Evolutionary conservation across 208 protist species (phyloP).

Genomic region (Crithidia sp.): DNA sequence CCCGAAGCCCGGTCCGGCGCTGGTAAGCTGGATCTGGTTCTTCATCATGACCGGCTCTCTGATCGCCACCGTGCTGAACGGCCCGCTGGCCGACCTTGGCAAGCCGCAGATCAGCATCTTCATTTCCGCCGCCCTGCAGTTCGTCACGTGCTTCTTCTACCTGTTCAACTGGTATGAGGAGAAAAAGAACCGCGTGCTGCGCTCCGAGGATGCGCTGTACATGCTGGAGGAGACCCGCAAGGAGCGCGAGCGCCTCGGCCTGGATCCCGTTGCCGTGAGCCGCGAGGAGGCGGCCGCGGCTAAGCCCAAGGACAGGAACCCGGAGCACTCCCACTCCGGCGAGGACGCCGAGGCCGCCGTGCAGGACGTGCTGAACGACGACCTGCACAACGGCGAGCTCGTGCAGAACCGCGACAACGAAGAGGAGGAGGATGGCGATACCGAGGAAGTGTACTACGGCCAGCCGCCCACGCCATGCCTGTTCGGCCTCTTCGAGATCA

Average conservation of each 20-base stretch:
- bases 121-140: slow-evolving; percentile 44
- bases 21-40: slow-evolving; percentile 67
- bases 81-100: slow-evolving; percentile 48
- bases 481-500: slow-evolving; percentile 60
- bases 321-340: slow-evolving; percentile 5
- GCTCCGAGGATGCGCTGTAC: slow-evolving; percentile 34
- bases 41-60: slow-evolving; percentile 45
- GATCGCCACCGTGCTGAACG: slow-evolving; percentile 38
- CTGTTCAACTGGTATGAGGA: slow-evolving; percentile 63
- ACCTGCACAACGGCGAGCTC: not conserved
- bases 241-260: slow-evolving; percentile 18
- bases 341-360: slow-evolving; percentile 5
- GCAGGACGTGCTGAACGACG: slow-evolving; percentile 12
- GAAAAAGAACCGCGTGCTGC: slow-evolving; percentile 42
- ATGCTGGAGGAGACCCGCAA: slow-evolving; percentile 24
- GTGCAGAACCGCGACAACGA: slow-evolving; percentile 5
- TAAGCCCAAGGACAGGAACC: slow-evolving; percentile 13
- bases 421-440: not conserved
- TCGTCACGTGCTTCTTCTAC: slow-evolving; percentile 47
- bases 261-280: slow-evolving; percentile 1
- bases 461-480: slow-evolving; percentile 31
- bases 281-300: not conserved
- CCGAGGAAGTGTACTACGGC: not conserved
- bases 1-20: slow-evolving; percentile 27
- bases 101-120: slow-evolving; percentile 38